Percentiles rank a stretch among this genome's conserved stretches.
Evolutionary conservation across 73 alveolate genomes (phyloP).

Genomic region (Paraurostyla sp.): DNA sequence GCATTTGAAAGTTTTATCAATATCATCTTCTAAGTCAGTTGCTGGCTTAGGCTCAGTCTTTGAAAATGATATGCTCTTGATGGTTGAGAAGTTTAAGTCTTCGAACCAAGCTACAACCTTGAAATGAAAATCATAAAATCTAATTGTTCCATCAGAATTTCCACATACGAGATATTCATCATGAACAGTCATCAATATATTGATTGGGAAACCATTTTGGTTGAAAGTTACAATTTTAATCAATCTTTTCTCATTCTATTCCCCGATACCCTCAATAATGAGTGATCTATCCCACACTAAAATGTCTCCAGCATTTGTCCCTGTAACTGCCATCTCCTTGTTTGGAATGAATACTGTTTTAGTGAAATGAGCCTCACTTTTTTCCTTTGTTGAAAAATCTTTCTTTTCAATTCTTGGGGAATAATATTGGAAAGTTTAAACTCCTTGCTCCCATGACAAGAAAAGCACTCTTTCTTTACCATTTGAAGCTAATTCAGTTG

Average conservation of each 20-base stretch:
- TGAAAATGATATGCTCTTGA: conserved; percentile 94
- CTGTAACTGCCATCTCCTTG: conserved; percentile 94
- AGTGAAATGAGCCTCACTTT: conserved; percentile 90
- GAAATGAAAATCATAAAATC: conserved; percentile 97
- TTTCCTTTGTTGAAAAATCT: conserved; percentile 76
- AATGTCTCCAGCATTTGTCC: conserved; percentile 96
- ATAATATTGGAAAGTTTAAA: conserved; percentile 80
- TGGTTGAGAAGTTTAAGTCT: conserved; percentile 82
- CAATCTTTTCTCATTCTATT: conserved; percentile 96
- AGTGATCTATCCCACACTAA: conserved; percentile 98
- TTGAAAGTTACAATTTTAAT: conserved; percentile 94
- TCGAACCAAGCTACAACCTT: conserved; percentile 98
- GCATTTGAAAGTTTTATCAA: conserved; percentile 89
- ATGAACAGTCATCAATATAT: conserved; percentile 90
- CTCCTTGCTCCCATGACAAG: conserved; percentile 85
- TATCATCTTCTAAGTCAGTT: conserved; percentile 68
- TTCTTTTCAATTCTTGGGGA: conserved; percentile 76
- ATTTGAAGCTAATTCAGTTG: conserved; percentile 83
- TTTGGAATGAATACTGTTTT: conserved; percentile 95
- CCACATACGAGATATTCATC: conserved; percentile 97
- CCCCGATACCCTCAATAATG: conserved; percentile 96
- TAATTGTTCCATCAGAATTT: conserved; percentile 96
- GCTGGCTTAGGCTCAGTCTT: conserved; percentile 81
- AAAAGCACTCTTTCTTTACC: conserved; percentile 85
- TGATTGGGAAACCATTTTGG: conserved; percentile 89